These are phyloP conservation scores for Taphrina pruni DNA, from an alignment of 1,139 yeast genomes.

Conservation along the genomic window DNA sequence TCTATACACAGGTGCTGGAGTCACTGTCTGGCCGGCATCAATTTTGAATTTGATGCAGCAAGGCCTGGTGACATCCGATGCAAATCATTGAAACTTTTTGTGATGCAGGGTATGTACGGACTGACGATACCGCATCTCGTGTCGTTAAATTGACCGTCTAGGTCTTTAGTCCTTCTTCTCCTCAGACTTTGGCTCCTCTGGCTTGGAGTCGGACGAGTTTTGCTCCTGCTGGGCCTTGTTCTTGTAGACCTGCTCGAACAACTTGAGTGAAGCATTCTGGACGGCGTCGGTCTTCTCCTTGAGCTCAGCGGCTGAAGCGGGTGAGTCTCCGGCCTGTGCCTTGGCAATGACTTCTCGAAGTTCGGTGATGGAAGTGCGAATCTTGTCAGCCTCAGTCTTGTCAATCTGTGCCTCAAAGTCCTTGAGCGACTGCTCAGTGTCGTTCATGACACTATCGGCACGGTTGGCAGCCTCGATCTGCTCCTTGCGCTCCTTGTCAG, in stretches of 20 bases:
- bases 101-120: not conserved
- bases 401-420: slow-evolving; percentile 95
- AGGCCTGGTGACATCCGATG: not conserved
- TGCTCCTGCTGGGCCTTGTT: slow-evolving; percentile 48
- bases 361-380: slow-evolving; percentile 73
- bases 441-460: slow-evolving; percentile 95
- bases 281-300: slow-evolving; percentile 94
- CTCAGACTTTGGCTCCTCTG: slow-evolving; percentile 43
- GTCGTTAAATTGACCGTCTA: not conserved
- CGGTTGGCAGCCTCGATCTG: slow-evolving; percentile 94
- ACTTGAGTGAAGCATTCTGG: slow-evolving; percentile 88
- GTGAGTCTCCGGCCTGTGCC: slow-evolving; percentile 88
- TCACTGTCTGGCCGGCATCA: not conserved
- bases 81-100: slow-evolving; percentile 1
- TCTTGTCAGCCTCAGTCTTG: slow-evolving; percentile 83
- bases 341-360: slow-evolving; percentile 90
- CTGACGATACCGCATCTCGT: not conserved
- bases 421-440: slow-evolving; percentile 90
- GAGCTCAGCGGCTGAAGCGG: slow-evolving; percentile 77
- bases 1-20: not conserved
- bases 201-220: slow-evolving; percentile 22
- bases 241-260: slow-evolving; percentile 96
- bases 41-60: not conserved
- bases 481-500: slow-evolving; percentile 94
- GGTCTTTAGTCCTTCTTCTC: slow-evolving; percentile 44